Conservation (phyloP, 1,284 basidiomycete species). For the Moniliella sp. region DNA sequence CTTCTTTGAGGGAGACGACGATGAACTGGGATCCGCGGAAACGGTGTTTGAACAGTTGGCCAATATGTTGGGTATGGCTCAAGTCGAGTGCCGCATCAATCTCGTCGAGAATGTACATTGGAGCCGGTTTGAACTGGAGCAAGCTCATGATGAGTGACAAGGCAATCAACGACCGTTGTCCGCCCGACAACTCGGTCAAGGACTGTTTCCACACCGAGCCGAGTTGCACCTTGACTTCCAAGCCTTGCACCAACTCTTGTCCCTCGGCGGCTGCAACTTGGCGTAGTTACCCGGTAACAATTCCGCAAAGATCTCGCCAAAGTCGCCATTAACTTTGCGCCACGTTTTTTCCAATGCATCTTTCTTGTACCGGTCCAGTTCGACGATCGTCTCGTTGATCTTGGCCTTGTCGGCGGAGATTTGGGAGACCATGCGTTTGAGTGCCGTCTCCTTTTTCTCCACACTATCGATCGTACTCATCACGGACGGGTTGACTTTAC, state of each 20-base stretch:
- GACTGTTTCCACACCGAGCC: constrained; percentile 92
- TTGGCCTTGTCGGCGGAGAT: constrained; percentile 84
- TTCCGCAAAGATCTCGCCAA: constrained; percentile 87
- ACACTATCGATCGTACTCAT: constrained; percentile 93
- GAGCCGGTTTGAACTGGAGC: constrained; percentile 95
- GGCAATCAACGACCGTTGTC: constrained; percentile 88
- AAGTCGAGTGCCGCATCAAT: constrained; percentile 89
- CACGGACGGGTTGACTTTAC: constrained; percentile 85
- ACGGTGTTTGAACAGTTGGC: constrained; percentile 80
- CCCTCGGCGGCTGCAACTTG: constrained; percentile 82
- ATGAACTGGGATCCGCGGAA: constrained; percentile 97
- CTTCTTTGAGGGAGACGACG: constrained; percentile 86
- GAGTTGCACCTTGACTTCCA: constrained; percentile 87
- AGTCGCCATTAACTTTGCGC: constrained; percentile 86
- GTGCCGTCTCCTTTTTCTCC: constrained; percentile 70
- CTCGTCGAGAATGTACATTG: constrained; percentile 97
- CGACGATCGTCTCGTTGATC: constrained; percentile 79
- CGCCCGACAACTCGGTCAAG: constrained; percentile 84
- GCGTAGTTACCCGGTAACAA: constrained; percentile 88
- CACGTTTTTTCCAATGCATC: constrained; percentile 83
- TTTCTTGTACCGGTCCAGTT: constrained; percentile 78
- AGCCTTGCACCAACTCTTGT: constrained; percentile 72
- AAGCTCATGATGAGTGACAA: constrained; percentile 92
- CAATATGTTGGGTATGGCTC: constrained; percentile 84
- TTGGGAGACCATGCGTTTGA: constrained; percentile 69